phyloP scores from a whole-genome alignment of 140 eudicot genomes.

The Senecio squalidus region DNA sequence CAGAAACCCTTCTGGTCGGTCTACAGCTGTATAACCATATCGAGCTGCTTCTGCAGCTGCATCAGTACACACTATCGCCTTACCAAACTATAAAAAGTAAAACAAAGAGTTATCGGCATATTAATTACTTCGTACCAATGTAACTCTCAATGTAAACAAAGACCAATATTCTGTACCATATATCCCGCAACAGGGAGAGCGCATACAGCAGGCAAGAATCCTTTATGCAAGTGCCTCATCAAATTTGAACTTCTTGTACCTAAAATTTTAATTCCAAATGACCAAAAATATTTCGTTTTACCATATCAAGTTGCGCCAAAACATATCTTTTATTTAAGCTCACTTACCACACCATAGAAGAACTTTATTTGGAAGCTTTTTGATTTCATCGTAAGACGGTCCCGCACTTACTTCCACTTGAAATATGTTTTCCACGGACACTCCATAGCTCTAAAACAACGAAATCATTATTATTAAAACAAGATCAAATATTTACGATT shows the following conservation, averaged over 20 bases:
- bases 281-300: too few species aligned
- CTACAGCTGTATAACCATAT: constrained; percentile 79
- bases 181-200: constrained; percentile 77
- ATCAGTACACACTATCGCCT: constrained; percentile 86
- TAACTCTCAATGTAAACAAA: too few species aligned
- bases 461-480: not conserved
- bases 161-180: constrained; percentile 39
- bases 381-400: constrained; percentile 71
- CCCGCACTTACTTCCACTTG: constrained; percentile 65
- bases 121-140: not conserved
- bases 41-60: constrained; percentile 91
- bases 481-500: not conserved
- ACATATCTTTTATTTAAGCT: not conserved
- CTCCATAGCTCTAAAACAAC: constrained; percentile 60
- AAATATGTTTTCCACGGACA: constrained; percentile 55
- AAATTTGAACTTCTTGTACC: constrained; percentile 86
- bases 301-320: not conserved
- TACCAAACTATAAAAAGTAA: constrained; percentile 66
- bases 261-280: constrained; percentile 6
- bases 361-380: constrained; percentile 75
- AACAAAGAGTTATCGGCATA: not conserved
- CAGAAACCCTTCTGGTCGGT: constrained; percentile 79
- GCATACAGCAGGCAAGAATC: constrained; percentile 78
- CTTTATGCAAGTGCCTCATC: constrained; percentile 74
- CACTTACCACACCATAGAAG: constrained; percentile 88